Conservation (phyloP, 441 rosid genomes). For the Breynia disticha region DNA sequence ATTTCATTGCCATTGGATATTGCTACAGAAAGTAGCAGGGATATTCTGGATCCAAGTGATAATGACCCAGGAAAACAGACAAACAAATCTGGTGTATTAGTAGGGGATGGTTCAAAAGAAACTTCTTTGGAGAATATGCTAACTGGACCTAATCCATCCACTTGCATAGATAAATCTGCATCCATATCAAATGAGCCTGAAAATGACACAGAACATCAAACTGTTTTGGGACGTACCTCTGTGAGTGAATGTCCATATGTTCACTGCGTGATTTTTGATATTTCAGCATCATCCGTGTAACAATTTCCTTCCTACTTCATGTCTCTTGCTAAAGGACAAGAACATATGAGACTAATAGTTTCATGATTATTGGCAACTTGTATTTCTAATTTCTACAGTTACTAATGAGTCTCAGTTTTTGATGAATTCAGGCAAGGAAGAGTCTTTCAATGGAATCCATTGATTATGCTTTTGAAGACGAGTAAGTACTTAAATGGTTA, state of each 20-base stretch:
- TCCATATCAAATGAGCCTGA: conserved; percentile 31
- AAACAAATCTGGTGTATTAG: conserved; percentile 22
- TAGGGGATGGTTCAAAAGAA: conserved; percentile 18
- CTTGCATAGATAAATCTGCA: conserved; percentile 28
- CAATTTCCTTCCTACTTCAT: neutral
- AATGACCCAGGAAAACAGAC: conserved; percentile 15
- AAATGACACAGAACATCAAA: conserved; percentile 19
- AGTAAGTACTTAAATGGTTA: conserved; percentile 46
- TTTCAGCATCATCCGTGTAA: conserved; percentile 12
- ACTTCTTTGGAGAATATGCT: conserved; percentile 18
- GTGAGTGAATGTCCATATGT: conserved; percentile 39
- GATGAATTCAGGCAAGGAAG: conserved; percentile 59
- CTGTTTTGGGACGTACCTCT: conserved; percentile 57
- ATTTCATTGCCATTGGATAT: conserved; percentile 22
- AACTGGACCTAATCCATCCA: conserved; percentile 18
- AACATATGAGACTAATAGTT: neutral
- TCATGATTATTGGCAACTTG: conserved; percentile 1
- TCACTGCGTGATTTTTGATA: conserved; percentile 9
- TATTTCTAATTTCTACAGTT: neutral
- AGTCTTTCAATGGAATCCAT: conserved; percentile 75
- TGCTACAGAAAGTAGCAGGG: conserved; percentile 22
- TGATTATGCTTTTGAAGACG: conserved; percentile 46
- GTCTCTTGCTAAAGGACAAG: conserved; percentile 5
- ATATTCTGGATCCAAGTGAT: conserved; percentile 21
- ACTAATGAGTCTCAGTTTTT: conserved; percentile 1